Evolutionary conservation across 352 stramenopile genomes (phyloP), one percentile per base, ranked within the genome.

Genomic region (Pythium rhizo-oryzae): DNA sequence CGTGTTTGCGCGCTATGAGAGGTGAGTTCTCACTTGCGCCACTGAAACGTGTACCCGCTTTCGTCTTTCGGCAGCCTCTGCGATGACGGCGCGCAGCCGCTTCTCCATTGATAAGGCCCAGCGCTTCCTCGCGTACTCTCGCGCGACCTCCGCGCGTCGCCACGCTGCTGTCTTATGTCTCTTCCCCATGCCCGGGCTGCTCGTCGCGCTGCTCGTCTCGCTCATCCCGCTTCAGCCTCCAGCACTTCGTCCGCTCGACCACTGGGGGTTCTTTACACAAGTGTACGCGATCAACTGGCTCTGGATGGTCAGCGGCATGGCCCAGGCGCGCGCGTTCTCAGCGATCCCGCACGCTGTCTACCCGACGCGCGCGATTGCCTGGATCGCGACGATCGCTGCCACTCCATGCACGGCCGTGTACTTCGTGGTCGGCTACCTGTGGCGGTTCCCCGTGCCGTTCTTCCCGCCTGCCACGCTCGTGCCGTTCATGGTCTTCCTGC

Each of bases 371-470:
- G 37, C 37, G 8, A 43, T 43, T 9, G 37, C 13, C 11, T 43
- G 37, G 37, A 43, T 43, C 37, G 37, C 37, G 11, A 23, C 56
- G 21, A 62, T 21, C 51, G 25, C 19, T 11, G 15, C 25, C 25
- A 8, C 24, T 55, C 12, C 13, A 33, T 18, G 24, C 16, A 23
- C 19, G 9, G 49, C 49, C 1, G 15, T 23, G 49, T 33, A 55
- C 49, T 72, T 43, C 11, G 4, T 43, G 9, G 37, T 43, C 37
- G 37, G 37, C 37, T 43, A 9, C 37, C 11, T 18, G 37, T 43
- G 66, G 66, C 50, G 66, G 11, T 72, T 72, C 47, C 65, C 65
- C 12, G 53, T 72, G 9, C 65, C 65, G 19, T 67, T 72, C 21
- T 47, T 46, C 2, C 51, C 33, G 41, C 19, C 63, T 15, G 1